Percentiles rank a stretch among this genome's conserved stretches.
Conservation (phyloP, 2,329 filamentous ascomycete species). For the Talaromyces sp. region DNA sequence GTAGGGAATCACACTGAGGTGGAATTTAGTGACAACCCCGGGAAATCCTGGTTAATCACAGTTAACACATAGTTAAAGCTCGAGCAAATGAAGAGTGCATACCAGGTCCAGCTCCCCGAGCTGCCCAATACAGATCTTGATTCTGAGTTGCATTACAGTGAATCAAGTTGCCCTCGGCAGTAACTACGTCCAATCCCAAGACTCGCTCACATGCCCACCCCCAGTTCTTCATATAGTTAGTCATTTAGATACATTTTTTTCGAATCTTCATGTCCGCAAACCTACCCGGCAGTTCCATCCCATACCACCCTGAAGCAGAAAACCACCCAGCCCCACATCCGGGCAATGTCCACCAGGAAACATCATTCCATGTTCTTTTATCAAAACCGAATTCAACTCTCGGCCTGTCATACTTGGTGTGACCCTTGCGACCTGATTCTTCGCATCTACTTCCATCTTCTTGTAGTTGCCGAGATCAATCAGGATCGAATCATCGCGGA, state of each 20-base stretch:
- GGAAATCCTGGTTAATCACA: constrained; percentile 44
- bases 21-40: constrained; percentile 55
- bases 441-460: constrained; percentile 44
- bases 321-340: constrained; percentile 60
- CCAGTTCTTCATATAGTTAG: constrained; percentile 48
- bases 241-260: background rate
- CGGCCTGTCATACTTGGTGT: constrained; percentile 54
- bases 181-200: constrained; percentile 52
- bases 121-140: constrained; percentile 54
- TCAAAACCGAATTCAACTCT: constrained; percentile 26
- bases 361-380: constrained; percentile 42
- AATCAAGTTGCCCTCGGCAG: constrained; percentile 43
- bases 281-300: constrained; percentile 60
- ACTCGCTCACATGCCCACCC: constrained; percentile 57
- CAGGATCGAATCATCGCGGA: constrained; percentile 51
- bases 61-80: background rate
- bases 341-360: constrained; percentile 61
- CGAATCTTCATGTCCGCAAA: constrained; percentile 3
- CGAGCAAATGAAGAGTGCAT: background rate
- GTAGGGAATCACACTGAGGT: constrained; percentile 45
- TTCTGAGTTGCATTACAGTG: constrained; percentile 40
- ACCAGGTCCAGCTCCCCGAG: constrained; percentile 52
- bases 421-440: constrained; percentile 43
- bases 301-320: constrained; percentile 60
- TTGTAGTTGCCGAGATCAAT: constrained; percentile 47